Percentiles rank a stretch among this genome's conserved stretches.
Evolutionary conservation across 78 protist species (phyloP).

Genomic region (Dictyostelium firmibasis): DNA sequence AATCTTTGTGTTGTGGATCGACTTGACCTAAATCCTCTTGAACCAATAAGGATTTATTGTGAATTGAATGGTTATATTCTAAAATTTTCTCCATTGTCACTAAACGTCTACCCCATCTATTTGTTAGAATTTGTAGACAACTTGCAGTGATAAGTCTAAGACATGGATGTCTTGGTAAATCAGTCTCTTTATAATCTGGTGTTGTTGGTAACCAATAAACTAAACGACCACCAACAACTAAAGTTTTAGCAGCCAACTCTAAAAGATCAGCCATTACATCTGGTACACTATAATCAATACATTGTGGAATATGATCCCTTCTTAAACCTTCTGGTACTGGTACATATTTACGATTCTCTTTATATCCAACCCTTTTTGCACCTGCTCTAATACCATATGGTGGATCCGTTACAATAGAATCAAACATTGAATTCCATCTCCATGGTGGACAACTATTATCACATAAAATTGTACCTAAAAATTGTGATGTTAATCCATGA

Average conservation of each 20-base stretch:
- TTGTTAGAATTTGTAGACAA: conserved; percentile 61
- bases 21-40: conserved; percentile 58
- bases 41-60: conserved; percentile 34
- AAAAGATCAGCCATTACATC: conserved; percentile 83
- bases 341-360: conserved; percentile 26
- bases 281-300: conserved; percentile 70
- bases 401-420: conserved; percentile 85
- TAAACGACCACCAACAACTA: conserved; percentile 87
- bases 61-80: conserved; percentile 17
- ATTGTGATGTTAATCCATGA: neutral
- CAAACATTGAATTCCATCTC: conserved; percentile 49
- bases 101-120: conserved; percentile 82
- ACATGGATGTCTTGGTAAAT: conserved; percentile 85
- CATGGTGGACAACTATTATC: conserved; percentile 68
- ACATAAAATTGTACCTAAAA: conserved; percentile 38
- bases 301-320: conserved; percentile 62
- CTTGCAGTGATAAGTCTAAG: conserved; percentile 20
- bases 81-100: conserved; percentile 76
- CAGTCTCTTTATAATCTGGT: conserved; percentile 68
- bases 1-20: conserved; percentile 60
- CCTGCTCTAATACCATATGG: conserved; percentile 92
- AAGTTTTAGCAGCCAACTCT: conserved; percentile 80
- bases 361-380: conserved; percentile 74
- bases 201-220: conserved; percentile 92
- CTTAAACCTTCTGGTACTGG: conserved; percentile 41